Evolutionary conservation across 2,329 filamentous ascomycete genomes (phyloP), one percentile per base, ranked within the genome.

Genomic region (Diaporthe nobilis): DNA sequence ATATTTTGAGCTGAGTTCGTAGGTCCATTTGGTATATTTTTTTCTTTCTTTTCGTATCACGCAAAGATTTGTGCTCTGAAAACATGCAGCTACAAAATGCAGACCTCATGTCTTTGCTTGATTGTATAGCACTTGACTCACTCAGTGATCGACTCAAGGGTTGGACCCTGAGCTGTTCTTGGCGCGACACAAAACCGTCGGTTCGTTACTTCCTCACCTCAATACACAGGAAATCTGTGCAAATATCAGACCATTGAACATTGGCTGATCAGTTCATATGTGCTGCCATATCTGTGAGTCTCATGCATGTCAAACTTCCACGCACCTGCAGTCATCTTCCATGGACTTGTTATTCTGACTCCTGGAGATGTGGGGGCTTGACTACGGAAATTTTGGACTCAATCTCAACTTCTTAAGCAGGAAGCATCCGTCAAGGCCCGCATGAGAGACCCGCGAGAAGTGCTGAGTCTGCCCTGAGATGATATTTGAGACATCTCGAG

Each of bases 311-410:
- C 8, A 20, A 25, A 39, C 17, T 20, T 20, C 7, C 47, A 15
- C 22, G 1, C 10, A n/a, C n/a, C 49, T 15, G 31, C 49, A 20
- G n/a, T 28, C 22, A 12, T 15, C 13, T 25, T 20, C 34, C 31
- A 53, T 22, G 49, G 22, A 13, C n/a, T 15, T 28, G 31, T 15
- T 55, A 17, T 28, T 49, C 34, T 70, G 65, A 53, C 13, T 15
- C 25, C 65, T 8, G 12, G 20, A 22, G n/a, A 15, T 44, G 58
- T 55, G 71, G 58, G 58, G 71, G 58, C 47, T 55, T 39, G 47
- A 39, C 47, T n/a, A 31, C 20, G 17, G 71, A 65, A 73, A 34
- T 73, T 55, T 73, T 44, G 49, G 60, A 39, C 71, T 73, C 71
- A 73, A 73, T 42, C 42, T 20, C 31, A 49, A 31, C 10, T 20